Evolutionary conservation across 208 protist genomes (phyloP), one percentile per base, ranked within the genome.

Genomic region (Trypanosoma brucei): DNA sequence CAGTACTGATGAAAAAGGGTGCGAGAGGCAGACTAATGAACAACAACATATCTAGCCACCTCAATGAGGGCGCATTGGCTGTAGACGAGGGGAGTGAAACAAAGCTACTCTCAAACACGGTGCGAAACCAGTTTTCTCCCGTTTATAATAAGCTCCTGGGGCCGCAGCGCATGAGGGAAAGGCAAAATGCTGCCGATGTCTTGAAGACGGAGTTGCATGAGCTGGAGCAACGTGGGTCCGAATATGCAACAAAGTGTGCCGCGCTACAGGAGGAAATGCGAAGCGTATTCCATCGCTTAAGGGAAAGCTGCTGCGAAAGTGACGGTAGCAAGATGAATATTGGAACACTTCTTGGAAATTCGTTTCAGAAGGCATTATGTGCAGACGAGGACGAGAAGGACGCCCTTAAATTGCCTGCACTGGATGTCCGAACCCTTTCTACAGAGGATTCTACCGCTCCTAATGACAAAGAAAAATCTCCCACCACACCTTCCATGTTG

Each of bases 91-190:
- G 86, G 31, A 52, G 68, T n/a, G 69, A 70, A 1, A 35, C 91
- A 2, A 91, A 84, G 72, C 49, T 76, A 14, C 36, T 68, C 22
- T 67, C 73, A 34, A 95, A 95, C 77, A 73, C 71, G 4, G 87
- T 93, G 35, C 81, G 84, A 56, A 91, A 92, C 62, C 86, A 92
- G 72, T 92, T 95, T 65, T 93, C 89, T n/a, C 89, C 89, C 0
- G 83, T 80, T 2, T 94, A 83, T 56, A 77, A 90, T 50, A 84
- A 79, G 30, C 76, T 75, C 35, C 70, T 80, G 5, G 79, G 75
- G 33, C 48, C 55, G 31, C 76, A 71, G 37, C 83, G 86, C 33
- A 62, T 69, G 14, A 88, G 81, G 73, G 79, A 91, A 35, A 76
- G 83, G 39, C 68, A 76, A 52, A 39, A 36, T 0, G 71, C 78